Evolutionary conservation across 1,284 basidiomycete species (phyloP), one percentile per base, ranked within the genome.

Genomic region (Irpex sp.): DNA sequence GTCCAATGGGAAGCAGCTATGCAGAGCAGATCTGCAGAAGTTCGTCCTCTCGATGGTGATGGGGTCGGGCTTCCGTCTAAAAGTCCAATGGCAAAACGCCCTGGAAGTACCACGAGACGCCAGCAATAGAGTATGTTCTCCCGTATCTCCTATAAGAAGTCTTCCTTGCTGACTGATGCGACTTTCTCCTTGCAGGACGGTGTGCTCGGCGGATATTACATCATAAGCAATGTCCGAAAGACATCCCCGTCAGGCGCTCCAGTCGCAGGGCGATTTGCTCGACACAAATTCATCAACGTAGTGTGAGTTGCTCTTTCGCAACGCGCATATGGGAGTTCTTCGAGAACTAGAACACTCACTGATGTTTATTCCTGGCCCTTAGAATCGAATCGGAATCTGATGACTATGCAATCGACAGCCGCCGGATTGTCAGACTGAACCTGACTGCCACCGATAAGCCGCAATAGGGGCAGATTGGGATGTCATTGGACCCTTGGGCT

Each of bases 221-320:
- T 81, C 54, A 83, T 85, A 67, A 77, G 77, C 59, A 83, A 84
- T 26, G 77, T 85, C 40, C 76, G 74, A 65, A 80, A 78, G 69
- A 67, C 66, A 19, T 40, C 78, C 48, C 75, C 79, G 17, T 80
- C 75, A 31, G 73, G 74, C 38, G 65, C 70, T 13, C 66, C 69
- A 13, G 72, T 54, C 26, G 11, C 75, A 37, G 72, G 73, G 9
- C 75, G 79, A 34, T 82, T 79, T 66, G 79, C 80, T 64, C 76
- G 84, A 64, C 81, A 82, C 67, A 85, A 85, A 68, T 78, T 78
- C 17, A 81, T 85, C 11, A 79, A 78, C 55, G 84, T 83, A 36
- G 78, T 75, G 84, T 85, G 65, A 72, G 82, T 76, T 3, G 26
- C 2, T 4, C 26, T 26, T 26, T 26, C 26, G 26, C 26, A 26